Conservation (phyloP, 345 rosid genomes). For the Linum tenue region DNA sequence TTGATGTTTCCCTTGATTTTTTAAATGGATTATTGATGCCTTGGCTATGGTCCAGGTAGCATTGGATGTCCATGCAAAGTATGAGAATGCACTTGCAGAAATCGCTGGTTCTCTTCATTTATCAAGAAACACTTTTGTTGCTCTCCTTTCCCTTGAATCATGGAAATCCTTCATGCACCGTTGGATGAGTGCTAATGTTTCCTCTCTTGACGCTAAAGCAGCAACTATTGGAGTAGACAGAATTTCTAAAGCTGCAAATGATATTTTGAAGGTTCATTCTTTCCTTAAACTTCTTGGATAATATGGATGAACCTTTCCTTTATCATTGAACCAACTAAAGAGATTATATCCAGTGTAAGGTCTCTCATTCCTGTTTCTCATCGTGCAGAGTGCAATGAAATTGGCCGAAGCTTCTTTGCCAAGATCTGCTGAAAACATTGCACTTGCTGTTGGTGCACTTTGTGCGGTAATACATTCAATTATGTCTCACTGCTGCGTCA, state of each 20-base stretch:
- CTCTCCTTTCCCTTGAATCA: slow-evolving; percentile 79
- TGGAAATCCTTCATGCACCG: slow-evolving; percentile 78
- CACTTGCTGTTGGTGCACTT: slow-evolving; percentile 75
- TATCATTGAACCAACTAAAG: neutral
- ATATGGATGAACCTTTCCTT: neutral
- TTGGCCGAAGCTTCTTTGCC: slow-evolving; percentile 74
- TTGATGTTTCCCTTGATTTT: slow-evolving; percentile 14
- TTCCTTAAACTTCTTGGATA: slow-evolving; percentile 9
- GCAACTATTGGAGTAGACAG: slow-evolving; percentile 37
- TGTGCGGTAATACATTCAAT: slow-evolving; percentile 42
- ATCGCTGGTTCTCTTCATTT: slow-evolving; percentile 69
- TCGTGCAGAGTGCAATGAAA: slow-evolving; percentile 46
- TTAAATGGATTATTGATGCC: slow-evolving; percentile 14
- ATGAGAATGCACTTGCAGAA: slow-evolving; percentile 50
- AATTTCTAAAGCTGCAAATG: slow-evolving; percentile 66
- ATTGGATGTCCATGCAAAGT: slow-evolving; percentile 46
- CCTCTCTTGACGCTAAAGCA: slow-evolving; percentile 38
- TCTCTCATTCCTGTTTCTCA: slow-evolving; percentile 5
- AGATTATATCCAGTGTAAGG: neutral
- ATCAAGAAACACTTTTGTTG: slow-evolving; percentile 67
- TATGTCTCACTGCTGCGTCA: neutral
- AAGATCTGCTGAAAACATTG: slow-evolving; percentile 79
- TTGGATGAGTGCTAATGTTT: slow-evolving; percentile 60
- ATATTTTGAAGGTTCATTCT: slow-evolving; percentile 63
- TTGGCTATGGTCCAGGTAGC: slow-evolving; percentile 31